Conservation (phyloP, 331 rosid species). For the Acacia concinna region DNA sequence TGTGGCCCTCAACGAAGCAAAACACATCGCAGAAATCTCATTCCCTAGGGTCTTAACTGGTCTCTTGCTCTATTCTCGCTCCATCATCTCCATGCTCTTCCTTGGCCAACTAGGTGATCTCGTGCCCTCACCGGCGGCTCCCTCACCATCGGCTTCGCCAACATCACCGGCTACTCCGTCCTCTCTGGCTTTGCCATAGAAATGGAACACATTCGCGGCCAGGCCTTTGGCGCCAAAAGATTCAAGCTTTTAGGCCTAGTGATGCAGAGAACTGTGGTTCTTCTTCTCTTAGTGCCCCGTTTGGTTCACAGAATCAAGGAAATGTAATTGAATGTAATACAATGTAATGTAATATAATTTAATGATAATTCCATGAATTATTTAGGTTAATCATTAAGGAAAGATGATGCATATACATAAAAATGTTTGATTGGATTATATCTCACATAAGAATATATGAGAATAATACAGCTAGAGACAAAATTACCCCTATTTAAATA, state of each 20-base stretch:
- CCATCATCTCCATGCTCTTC: slow-evolving; percentile 72
- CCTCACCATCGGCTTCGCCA: slow-evolving; percentile 67
- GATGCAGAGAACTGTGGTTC: slow-evolving; percentile 50
- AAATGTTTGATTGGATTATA: too few relatives aligned
- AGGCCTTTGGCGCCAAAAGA: slow-evolving; percentile 72
- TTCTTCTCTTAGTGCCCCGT: slow-evolving; percentile 54
- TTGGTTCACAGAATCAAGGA: too few relatives aligned
- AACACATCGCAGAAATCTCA: slow-evolving; percentile 43
- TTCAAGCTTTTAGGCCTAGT: slow-evolving; percentile 53
- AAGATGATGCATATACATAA: too few relatives aligned
- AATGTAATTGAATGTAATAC: too few relatives aligned
- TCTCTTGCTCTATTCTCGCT: slow-evolving; percentile 58
- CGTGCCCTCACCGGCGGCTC: slow-evolving; percentile 68
- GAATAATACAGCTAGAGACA: too few relatives aligned
- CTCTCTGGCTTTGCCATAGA: slow-evolving; percentile 83
- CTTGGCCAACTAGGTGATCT: slow-evolving; percentile 67
- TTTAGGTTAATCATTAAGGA: too few relatives aligned
- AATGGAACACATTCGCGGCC: slow-evolving; percentile 80
- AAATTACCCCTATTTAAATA: too few relatives aligned
- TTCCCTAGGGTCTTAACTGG: slow-evolving; percentile 57
- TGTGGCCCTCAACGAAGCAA: slow-evolving; percentile 48
- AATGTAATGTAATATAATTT: too few relatives aligned
- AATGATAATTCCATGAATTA: too few relatives aligned
- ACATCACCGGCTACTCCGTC: slow-evolving; percentile 66
- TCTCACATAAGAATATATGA: too few relatives aligned